Conservation (phyloP, 1,284 basidiomycete species). For the Golubevia sp. region DNA sequence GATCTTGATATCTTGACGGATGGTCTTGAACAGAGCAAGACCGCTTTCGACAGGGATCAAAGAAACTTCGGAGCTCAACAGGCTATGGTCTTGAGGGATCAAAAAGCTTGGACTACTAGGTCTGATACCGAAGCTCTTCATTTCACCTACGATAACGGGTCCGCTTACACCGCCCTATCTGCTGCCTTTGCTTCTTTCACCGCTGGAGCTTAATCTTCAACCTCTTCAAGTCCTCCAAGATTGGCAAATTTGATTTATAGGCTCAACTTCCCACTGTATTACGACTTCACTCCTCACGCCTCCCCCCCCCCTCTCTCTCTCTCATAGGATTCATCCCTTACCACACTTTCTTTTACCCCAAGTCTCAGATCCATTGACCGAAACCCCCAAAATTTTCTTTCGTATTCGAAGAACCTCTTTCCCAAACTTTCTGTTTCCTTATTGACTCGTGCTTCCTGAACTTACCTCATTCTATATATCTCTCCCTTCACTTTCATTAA, state of each 20-base stretch:
- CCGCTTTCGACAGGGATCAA: conserved; percentile 40
- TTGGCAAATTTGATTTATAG: background rate
- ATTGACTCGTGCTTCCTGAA: too few relatives aligned
- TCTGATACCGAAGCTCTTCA: conserved; percentile 37
- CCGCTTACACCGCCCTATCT: conserved; percentile 32
- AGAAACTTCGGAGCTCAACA: conserved; percentile 52
- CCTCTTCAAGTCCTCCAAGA: background rate
- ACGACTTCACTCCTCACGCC: too few relatives aligned
- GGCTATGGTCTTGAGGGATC: conserved; percentile 50
- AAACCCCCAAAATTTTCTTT: too few relatives aligned
- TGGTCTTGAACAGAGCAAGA: conserved; percentile 34
- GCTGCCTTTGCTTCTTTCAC: conserved; percentile 19
- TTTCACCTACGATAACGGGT: conserved; percentile 44
- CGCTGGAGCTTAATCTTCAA: background rate
- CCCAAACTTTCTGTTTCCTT: too few relatives aligned
- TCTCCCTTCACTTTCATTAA: too few relatives aligned
- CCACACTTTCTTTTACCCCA: too few relatives aligned
- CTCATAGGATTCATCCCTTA: too few relatives aligned
- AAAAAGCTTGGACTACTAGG: conserved; percentile 47
- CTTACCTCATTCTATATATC: too few relatives aligned
- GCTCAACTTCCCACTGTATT: too few relatives aligned
- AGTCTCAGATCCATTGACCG: too few relatives aligned
- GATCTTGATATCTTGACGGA: conserved; percentile 44
- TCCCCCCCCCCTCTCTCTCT: background rate
- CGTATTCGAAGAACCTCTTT: too few relatives aligned